These are phyloP conservation scores for Aureobasidium namibiae DNA, from an alignment of 2,329 filamentous ascomycete species.

Conservation along the genomic window DNA sequence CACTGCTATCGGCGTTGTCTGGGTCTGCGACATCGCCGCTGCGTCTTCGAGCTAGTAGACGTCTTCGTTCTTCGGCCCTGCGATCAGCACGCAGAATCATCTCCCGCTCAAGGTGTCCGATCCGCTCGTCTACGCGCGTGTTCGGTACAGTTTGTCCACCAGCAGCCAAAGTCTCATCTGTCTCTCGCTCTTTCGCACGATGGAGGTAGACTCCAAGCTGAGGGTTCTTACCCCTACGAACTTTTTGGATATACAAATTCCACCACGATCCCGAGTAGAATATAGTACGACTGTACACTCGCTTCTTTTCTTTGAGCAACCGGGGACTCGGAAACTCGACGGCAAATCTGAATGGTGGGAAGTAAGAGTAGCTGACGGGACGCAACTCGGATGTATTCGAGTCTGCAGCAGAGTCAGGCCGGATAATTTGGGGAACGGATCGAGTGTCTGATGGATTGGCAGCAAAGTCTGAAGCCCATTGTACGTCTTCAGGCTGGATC, in stretches of 20 bases:
- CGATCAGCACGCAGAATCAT: constrained; percentile 39
- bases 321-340: constrained; percentile 50
- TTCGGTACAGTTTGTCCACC: constrained; percentile 30
- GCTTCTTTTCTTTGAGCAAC: constrained; percentile 50
- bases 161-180: constrained; percentile 32
- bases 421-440: constrained; percentile 7
- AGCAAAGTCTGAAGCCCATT: constrained; percentile 48
- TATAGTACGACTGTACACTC: constrained; percentile 50
- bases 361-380: constrained; percentile 43
- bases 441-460: constrained; percentile 35
- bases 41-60: constrained; percentile 3
- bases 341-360: constrained; percentile 51
- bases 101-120: constrained; percentile 46
- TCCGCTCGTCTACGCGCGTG: constrained; percentile 40
- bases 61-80: constrained; percentile 20
- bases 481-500: constrained; percentile 46
- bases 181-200: constrained; percentile 48
- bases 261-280: constrained; percentile 52
- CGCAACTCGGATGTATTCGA: constrained; percentile 22
- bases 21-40: constrained; percentile 2
- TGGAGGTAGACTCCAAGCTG: constrained; percentile 53
- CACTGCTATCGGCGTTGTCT: constrained; percentile 28
- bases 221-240: constrained; percentile 45
- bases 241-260: constrained; percentile 57
- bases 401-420: constrained; percentile 14